A percentile compares a stretch with the other conserved stretches of the same genome.
phyloP scores from a whole-genome alignment of 306 rosid genomes.

The Phaseolus lunatus region DNA sequence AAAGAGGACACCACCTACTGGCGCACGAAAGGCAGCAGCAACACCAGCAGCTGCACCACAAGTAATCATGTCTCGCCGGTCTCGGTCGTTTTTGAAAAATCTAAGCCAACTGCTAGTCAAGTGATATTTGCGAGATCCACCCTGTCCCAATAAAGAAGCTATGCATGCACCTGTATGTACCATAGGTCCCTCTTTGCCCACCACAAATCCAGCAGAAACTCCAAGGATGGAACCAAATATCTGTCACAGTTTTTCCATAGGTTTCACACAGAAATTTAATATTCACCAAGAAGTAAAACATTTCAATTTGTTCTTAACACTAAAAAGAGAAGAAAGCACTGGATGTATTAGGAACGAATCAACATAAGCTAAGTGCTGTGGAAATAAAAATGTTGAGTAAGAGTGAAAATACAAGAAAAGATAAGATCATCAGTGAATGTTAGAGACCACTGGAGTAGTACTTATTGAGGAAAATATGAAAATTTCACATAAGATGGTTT shows the following conservation, averaged over 20 bases:
- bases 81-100: constrained; percentile 85
- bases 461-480: not conserved
- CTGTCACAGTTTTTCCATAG: constrained; percentile 54
- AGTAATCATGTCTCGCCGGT: constrained; percentile 92
- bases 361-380: not conserved
- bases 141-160: constrained; percentile 87
- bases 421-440: constrained; percentile 2
- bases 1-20: constrained; percentile 96
- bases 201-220: constrained; percentile 90
- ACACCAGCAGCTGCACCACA: constrained; percentile 98
- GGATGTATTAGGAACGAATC: constrained; percentile 5
- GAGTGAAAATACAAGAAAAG: constrained; percentile 11
- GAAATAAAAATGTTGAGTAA: not conserved
- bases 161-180: constrained; percentile 96
- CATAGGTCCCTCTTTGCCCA: constrained; percentile 99
- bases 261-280: not conserved
- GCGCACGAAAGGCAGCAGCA: constrained; percentile 95
- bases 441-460: not conserved
- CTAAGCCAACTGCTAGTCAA: constrained; percentile 82
- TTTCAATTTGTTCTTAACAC: constrained; percentile 15
- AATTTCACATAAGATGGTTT: not conserved
- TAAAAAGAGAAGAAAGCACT: not conserved
- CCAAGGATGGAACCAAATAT: constrained; percentile 85
- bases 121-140: constrained; percentile 82
- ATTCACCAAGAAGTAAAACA: not conserved